phyloP scores from a whole-genome alignment of 1,284 basidiomycete genomes.

The Erythrobasidium hasegawianum region DNA sequence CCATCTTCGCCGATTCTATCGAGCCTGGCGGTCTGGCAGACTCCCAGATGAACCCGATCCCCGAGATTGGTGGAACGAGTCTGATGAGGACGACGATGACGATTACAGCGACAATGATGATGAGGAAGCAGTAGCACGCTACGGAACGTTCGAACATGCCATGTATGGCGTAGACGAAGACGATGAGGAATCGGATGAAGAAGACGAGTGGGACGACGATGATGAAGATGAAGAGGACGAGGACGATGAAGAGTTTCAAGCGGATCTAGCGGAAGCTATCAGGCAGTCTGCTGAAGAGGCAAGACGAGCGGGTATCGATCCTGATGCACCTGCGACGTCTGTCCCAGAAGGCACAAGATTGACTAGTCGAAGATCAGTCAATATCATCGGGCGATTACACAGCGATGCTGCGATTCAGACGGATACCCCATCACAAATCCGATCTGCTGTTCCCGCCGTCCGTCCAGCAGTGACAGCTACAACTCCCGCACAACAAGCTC shows the following conservation, averaged over 20 bases:
- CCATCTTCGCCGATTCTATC: conserved; percentile 1
- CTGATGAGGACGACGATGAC: conserved; percentile 4
- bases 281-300: not conserved
- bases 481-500: too few relatives aligned
- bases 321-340: not conserved
- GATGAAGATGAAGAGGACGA: conserved; percentile 3
- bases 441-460: too few relatives aligned
- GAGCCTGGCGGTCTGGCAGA: not conserved
- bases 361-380: not conserved
- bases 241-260: conserved; percentile 2
- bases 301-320: not conserved
- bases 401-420: too few relatives aligned
- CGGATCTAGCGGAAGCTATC: not conserved
- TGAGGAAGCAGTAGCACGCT: too few relatives aligned
- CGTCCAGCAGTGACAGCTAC: too few relatives aligned
- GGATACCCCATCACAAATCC: too few relatives aligned
- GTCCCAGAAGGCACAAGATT: not conserved
- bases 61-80: not conserved
- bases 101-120: not conserved
- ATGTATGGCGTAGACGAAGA: not conserved
- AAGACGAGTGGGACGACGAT: not conserved
- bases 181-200: not conserved
- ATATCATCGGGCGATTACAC: not conserved
- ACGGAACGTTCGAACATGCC: too few relatives aligned
- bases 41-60: not conserved